Evolutionary conservation across 345 rosid species (phyloP).

Genomic region (Cardamine chenopodiifolia): DNA sequence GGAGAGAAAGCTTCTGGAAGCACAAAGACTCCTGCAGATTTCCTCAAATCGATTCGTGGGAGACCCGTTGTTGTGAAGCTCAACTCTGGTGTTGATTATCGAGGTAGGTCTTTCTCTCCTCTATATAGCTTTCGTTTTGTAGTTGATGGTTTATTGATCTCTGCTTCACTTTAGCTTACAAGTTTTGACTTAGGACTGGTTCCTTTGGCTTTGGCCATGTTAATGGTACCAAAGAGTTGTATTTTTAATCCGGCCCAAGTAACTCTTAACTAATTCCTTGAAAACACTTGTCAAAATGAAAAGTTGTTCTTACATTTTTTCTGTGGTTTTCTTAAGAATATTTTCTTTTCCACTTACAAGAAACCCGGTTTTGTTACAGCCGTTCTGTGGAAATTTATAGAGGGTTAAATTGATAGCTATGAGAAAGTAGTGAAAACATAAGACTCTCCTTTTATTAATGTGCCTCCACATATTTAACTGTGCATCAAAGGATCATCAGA

Average conservation of each 20-base stretch:
- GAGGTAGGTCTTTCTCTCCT: conserved; percentile 52
- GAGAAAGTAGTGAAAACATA: background rate
- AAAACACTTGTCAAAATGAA: background rate
- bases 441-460: background rate
- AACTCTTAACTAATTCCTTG: background rate
- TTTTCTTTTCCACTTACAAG: background rate
- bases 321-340: background rate
- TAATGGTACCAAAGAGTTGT: background rate
- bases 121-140: conserved; percentile 12
- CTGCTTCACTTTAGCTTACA: conserved; percentile 1
- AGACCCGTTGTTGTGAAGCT: conserved; percentile 91
- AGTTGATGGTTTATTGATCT: background rate
- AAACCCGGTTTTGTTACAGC: background rate
- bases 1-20: conserved; percentile 59
- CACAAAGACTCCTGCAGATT: conserved; percentile 78
- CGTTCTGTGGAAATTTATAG: background rate
- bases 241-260: background rate
- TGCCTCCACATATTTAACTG: background rate
- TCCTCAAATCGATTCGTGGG: conserved; percentile 93
- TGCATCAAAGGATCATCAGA: background rate
- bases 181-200: conserved; percentile 1
- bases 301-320: background rate
- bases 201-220: background rate
- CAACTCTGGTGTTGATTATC: conserved; percentile 90
- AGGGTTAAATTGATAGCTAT: background rate